These are phyloP conservation scores for Leishmania guyanensis DNA, from an alignment of 208 protist species.

Conservation along the genomic window DNA sequence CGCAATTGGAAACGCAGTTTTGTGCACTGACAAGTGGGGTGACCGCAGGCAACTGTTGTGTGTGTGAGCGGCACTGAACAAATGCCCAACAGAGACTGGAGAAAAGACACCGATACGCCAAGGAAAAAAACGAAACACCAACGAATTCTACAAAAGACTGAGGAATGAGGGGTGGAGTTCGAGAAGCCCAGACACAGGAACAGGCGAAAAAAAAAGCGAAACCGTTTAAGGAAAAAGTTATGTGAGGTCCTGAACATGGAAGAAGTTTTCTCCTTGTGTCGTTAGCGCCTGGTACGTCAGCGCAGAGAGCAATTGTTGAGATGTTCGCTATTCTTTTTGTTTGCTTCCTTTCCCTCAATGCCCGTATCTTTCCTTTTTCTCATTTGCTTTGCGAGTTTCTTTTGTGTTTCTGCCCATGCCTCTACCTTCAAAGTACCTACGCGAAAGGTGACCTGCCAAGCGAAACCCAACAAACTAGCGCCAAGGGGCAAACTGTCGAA, in stretches of 20 bases:
- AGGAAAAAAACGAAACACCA: not conserved
- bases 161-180: not conserved
- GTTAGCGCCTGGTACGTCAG: too few relatives aligned
- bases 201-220: not conserved
- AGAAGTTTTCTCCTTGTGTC: not conserved
- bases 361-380: slow-evolving; percentile 10
- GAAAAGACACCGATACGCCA: not conserved
- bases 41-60: not conserved
- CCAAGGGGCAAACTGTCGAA: too few relatives aligned
- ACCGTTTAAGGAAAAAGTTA: not conserved
- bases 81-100: not conserved
- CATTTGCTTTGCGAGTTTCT: not conserved
- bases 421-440: not conserved
- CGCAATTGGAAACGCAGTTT: too few relatives aligned
- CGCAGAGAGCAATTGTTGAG: not conserved
- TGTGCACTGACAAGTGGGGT: not conserved
- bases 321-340: not conserved
- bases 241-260: not conserved
- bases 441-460: not conserved
- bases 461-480: not conserved
- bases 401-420: not conserved
- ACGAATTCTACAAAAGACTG: not conserved
- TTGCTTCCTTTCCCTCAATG: not conserved
- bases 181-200: not conserved
- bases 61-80: not conserved